Percentiles rank a stretch among this genome's conserved stretches.
Evolutionary conservation across 768 basidiomycete species (phyloP).

Genomic region (Termitomyces titanicus): DNA sequence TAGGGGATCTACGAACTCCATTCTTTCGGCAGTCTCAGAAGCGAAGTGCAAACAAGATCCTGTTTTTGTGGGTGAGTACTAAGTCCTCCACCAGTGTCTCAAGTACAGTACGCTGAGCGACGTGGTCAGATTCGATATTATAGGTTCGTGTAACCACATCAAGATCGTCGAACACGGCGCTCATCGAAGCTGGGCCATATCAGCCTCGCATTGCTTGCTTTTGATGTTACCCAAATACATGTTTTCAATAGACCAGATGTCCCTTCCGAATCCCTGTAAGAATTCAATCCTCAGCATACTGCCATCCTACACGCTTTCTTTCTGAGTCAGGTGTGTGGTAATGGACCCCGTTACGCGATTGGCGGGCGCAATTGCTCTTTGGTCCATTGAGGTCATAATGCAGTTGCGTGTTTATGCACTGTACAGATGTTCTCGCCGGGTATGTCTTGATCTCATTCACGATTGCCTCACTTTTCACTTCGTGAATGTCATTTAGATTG

Average conservation of each 20-base stretch:
- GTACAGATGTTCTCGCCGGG: conserved; percentile 34
- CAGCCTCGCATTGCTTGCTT: conserved; percentile 36
- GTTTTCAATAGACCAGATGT: conserved; percentile 35
- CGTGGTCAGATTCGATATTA: conserved; percentile 41
- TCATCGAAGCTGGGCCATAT: not conserved
- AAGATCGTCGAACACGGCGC: not conserved
- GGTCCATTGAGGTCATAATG: conserved; percentile 47
- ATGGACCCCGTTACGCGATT: conserved; percentile 40
- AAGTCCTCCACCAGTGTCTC: not conserved
- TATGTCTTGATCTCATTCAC: conserved; percentile 12
- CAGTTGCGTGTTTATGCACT: conserved; percentile 43
- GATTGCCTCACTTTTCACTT: not conserved
- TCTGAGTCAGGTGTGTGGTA: conserved; percentile 37
- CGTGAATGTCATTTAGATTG: conserved; percentile 29
- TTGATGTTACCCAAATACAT: conserved; percentile 44
- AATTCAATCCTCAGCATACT: not conserved
- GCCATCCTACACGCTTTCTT: not conserved
- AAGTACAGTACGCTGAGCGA: not conserved
- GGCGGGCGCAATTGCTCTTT: conserved; percentile 39
- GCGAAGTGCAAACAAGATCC: conserved; percentile 28
- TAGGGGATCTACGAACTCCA: not conserved
- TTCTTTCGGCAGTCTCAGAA: conserved; percentile 25
- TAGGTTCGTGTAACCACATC: not conserved
- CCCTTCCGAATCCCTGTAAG: conserved; percentile 30
- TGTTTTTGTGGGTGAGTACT: conserved; percentile 37